Conservation (phyloP, 441 rosid genomes). For the Hura crepitans region DNA sequence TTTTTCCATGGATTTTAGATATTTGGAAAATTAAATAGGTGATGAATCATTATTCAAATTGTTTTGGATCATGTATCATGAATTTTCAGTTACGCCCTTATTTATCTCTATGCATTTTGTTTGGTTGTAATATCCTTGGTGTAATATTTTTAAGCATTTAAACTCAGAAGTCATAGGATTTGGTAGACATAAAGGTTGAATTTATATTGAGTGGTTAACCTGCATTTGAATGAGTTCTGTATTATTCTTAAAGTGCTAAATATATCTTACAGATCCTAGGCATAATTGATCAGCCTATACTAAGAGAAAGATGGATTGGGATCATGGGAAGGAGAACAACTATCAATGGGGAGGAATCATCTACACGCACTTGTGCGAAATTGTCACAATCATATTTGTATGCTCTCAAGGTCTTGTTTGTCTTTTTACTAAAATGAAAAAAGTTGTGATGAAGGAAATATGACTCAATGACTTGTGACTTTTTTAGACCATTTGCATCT, state of each 20-base stretch:
- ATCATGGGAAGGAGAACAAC: constrained; percentile 68
- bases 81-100: neutral
- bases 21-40: neutral
- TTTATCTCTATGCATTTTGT: neutral
- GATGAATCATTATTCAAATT: no score
- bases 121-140: neutral
- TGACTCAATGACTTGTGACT: constrained; percentile 13
- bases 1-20: neutral
- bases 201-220: neutral
- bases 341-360: constrained; percentile 65
- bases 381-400: constrained; percentile 86
- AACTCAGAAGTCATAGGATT: neutral
- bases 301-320: constrained; percentile 91
- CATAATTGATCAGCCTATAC: constrained; percentile 81
- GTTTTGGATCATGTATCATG: neutral
- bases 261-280: constrained; percentile 65
- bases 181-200: neutral
- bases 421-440: neutral
- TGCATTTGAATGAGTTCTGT: neutral
- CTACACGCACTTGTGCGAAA: constrained; percentile 60
- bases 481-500: neutral
- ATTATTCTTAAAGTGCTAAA: constrained; percentile 4
- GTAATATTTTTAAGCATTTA: neutral
- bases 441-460: neutral
- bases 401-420: constrained; percentile 26